Conservation (phyloP, 2,329 filamentous ascomycete species). For the Teratosphaeria epicoccoides region DNA sequence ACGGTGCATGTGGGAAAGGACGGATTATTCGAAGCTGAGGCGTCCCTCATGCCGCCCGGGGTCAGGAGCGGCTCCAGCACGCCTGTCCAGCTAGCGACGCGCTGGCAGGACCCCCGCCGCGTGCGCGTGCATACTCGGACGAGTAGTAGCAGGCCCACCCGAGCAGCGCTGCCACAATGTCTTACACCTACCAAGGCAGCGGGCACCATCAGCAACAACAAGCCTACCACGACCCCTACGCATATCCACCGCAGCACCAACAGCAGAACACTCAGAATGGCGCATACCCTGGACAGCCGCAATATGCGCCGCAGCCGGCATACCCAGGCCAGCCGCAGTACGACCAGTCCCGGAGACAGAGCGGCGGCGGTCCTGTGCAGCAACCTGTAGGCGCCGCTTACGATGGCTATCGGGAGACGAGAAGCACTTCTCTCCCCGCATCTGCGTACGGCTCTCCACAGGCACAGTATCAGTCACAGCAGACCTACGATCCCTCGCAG, state of each 20-base stretch:
- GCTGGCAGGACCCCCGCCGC: conserved; percentile 1
- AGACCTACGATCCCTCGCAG: conserved; percentile 52
- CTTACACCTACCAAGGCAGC: conserved; percentile 42
- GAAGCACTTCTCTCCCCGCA: conserved; percentile 3
- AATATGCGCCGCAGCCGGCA: conserved; percentile 6
- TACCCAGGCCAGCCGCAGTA: conserved; percentile 19
- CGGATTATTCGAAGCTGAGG: no score
- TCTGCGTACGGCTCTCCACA: conserved; percentile 16
- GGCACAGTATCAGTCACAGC: conserved; percentile 27
- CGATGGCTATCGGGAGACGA: conserved; percentile 5
- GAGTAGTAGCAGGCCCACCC: background rate
- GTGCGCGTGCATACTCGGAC: conserved; percentile 1
- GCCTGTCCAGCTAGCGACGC: background rate
- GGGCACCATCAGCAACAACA: conserved; percentile 27
- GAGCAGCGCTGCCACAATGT: conserved; percentile 32
- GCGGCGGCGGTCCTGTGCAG: conserved; percentile 20
- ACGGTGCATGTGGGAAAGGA: background rate
- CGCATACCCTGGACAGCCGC: conserved; percentile 12
- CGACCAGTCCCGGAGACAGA: conserved; percentile 9
- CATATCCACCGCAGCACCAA: conserved; percentile 13
- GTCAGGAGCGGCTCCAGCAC: background rate
- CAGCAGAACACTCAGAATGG: conserved; percentile 18
- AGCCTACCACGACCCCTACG: conserved; percentile 16
- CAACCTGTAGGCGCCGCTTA: conserved; percentile 13
- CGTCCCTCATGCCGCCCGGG: no score